Evolutionary conservation across 176 grass and related monocot species (phyloP), one percentile per base, ranked within the genome.

Genomic region (Rhynchospora breviuscula): DNA sequence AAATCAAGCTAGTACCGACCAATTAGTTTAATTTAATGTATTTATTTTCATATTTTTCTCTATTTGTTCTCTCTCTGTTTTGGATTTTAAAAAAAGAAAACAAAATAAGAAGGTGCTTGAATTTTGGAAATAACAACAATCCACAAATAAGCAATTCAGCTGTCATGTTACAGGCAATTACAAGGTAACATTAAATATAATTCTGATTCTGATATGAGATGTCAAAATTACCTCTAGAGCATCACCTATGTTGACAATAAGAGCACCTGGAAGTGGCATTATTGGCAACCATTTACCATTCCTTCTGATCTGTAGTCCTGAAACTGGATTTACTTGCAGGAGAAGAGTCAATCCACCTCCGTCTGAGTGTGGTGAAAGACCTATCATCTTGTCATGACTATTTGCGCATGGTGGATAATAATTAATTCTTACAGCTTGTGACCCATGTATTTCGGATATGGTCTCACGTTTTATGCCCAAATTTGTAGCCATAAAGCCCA

Each of bases 221-320:
- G 58, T 19, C 25, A 81, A n/a, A 47, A 26, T 87, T 86, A 92
- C 92, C 92, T 94, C 90, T 14, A 90, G 35, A 15, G 12, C 2
- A 44, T 94, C 84, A 1, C 93, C 86, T 1, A 92, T 69, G 44
- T 94, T 92, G 13, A 87, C 90, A 0, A 84, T 18, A 53, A 92
- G 26, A 61, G 84, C 86, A 33, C 12, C 81, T 2, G 78, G 78
- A 25, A 94, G 35, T 15, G 88, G 78, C 17, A 85, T 17, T 4
- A 89, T 81, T 2, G 84, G 61, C 14, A 94, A 59, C 93, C 94
- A 97, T 29, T 72, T 63, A 13, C 84, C 87, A 18, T 90, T 81
- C 75, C 78, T 85, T 67, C 40, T 93, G 85, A 97, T 91, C 29
- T 97, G 87, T 6, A 97, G 44, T 22, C 93, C 91, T n/a, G 87